Evolutionary conservation across 768 basidiomycete genomes (phyloP).

Genomic region (Leccinum subtestaceum): DNA sequence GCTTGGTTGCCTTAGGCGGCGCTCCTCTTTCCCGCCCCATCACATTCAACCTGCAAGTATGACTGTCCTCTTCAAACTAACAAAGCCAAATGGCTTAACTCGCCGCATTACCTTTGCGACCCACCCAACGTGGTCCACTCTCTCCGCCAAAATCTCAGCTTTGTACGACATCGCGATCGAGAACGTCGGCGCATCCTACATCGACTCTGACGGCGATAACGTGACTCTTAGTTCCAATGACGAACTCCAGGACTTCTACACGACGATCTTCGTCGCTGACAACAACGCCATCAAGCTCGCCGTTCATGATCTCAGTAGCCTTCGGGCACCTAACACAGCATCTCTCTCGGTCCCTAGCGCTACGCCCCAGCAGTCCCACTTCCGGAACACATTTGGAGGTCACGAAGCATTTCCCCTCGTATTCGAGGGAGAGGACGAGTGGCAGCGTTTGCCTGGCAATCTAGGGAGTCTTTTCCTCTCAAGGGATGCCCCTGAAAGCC

Average conservation of each 20-base stretch:
- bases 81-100: constrained; percentile 51
- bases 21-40: constrained; percentile 18
- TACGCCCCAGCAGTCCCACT: constrained; percentile 34
- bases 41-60: constrained; percentile 36
- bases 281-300: constrained; percentile 50
- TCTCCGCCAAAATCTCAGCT: constrained; percentile 53
- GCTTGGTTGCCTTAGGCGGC: not conserved
- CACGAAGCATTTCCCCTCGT: constrained; percentile 44
- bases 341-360: constrained; percentile 33
- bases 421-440: constrained; percentile 55
- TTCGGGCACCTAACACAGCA: constrained; percentile 34
- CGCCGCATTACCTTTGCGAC: constrained; percentile 56
- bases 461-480: constrained; percentile 42
- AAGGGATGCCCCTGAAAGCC: constrained; percentile 36
- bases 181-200: constrained; percentile 65
- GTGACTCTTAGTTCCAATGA: constrained; percentile 75
- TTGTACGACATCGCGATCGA: constrained; percentile 56
- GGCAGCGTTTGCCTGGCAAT: constrained; percentile 53
- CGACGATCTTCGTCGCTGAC: constrained; percentile 26
- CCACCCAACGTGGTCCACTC: constrained; percentile 53
- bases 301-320: constrained; percentile 54
- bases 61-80: constrained; percentile 63
- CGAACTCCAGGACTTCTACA: constrained; percentile 74
- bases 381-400: constrained; percentile 61
- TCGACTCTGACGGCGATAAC: constrained; percentile 71